Evolutionary conservation across 306 rosid genomes (phyloP), one percentile per base, ranked within the genome.

Genomic region (Cucumis cinereus): DNA sequence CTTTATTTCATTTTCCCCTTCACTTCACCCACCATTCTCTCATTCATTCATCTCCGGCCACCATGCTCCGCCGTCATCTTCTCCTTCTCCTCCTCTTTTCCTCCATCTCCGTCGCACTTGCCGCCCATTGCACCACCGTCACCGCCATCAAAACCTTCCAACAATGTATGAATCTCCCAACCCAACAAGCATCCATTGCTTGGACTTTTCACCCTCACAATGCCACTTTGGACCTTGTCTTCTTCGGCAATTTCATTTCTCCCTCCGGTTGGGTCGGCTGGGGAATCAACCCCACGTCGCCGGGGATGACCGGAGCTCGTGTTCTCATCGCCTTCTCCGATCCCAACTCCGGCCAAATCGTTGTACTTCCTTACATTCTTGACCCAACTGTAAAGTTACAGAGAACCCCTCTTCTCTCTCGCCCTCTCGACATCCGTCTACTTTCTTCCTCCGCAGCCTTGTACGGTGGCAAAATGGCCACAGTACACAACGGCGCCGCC

Each of bases 211-310:
- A 95, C 79, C 74, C 85, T 64, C 86, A 82, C 80, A 95, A 90
- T 50, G 64, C 88, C 24, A 92, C 98, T 49, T 55, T 95, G 36
- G 98, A 92, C 75, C 85, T 95, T 11, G 92, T 82, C 52, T 95
- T 95, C 88, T 92, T 85, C 49, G 97, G 96, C 38, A 84, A 79
- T 60, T 95, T 95, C 93, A 95, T 95, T 23, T 95, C 99, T 1
- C 99, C 99, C 41, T 92, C 99, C 0, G 99, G 98, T 6, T 95
- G 98, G 99, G 98, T 95, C 17, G 99, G 92, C 11, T 90, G 90
- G 83, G 99, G 99, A 14, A 85, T 92, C 74, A 95, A 95, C 75
- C 99, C 99, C 1, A 79, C 83, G 9, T 89, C 95, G 1, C 73
- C 93, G 0, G 97, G 86, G 69, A 95, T 95, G 97, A 92, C 93